Evolutionary conservation across 805 yeast genomes (phyloP), one percentile per base, ranked within the genome.

Genomic region (Yarrowia keelungensis): DNA sequence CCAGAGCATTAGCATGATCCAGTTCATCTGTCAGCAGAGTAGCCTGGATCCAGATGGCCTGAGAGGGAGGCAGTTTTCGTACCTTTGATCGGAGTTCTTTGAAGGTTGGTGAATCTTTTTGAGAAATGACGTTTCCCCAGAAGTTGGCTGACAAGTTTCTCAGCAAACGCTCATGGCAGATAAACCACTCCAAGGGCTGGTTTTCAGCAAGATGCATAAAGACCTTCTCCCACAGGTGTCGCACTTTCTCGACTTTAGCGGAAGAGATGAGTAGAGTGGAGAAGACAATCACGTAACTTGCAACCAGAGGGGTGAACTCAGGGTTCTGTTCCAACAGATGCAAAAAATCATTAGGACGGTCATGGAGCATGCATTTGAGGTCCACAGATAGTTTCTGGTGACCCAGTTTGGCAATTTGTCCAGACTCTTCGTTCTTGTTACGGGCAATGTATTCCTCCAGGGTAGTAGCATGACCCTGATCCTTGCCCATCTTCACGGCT

Each of bases 101-200:
- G 7, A 47, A 10, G 8, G 45, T 26, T 0, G 67, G 67, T 0
- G 56, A 15, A 1, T 38, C 3, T 15, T 15, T 7, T 12, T 39
- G 19, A 0, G 39, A 35, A 9, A 49, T 26, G 8, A 47, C 32
- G 1, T 22, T 26, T 1, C 42, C 38, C 67, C 67, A 62, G 14
- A 62, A 62, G 15, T 22, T 15, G 16, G 56, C 67, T 2, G 67
- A 47, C 32, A 45, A 10, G 19, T 7, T 15, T 45, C 54, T 38
- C 10, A 61, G 36, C 3, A 61, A 8, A 4, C 38, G 43, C 8
- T 45, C 67, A 19, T 61, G 43, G 4, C 35, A 7, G 14, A 46
- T 36, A 15, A 22, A 47, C 67, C 67, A 61, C n/a, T 61, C 67
- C 19, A 61, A 35, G 3, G 54, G 45, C 35, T 61, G 35, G 10